Base-by-base conservation (phyloP, 345 rosid species). In the Citrus trifoliata region DNA sequence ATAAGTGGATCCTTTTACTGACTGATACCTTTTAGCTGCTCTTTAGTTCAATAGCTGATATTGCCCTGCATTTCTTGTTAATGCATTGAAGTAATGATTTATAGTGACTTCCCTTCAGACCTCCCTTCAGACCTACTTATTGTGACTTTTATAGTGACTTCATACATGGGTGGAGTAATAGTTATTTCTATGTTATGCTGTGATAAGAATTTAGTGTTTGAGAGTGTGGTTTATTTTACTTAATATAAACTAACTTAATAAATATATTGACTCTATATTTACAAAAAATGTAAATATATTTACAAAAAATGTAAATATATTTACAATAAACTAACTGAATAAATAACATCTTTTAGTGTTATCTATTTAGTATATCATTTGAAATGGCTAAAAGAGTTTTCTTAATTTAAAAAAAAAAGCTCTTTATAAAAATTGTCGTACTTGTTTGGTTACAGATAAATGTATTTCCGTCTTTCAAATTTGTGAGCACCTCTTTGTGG, bases 21-120 rank as follows among this genome's bases (percentile, higher is more conserved):
- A 60, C 33, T 70, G 62, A 70, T 68, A 25, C 40, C 46, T 35
- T 73, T 62, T 27, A 59, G 21, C 24, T 74, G 69, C 77, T 10
- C 60, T 74, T 61, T 62, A 28, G n/a, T 74, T 74, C 46, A 59
- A 16, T 60, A 24, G 67, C 19, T 59, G 56, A 37, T 69, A 42
- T 48, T 48, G 35, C 10, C 67, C 73, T 21, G 33, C 56, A 70
- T 70, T 70, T 48, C 51, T 33, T 70, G 38, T 70, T 70, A 5
- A 18, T 53, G n/a, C 28, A 55, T 55, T 16, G 27, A 70, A 27
- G 51, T 30, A n/a, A 30, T 71, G 63, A 30, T 72, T 58, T 7
- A n/a, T n/a, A n/a, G n/a, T n/a, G n/a, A n/a, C n/a, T n/a, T n/a
- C n/a, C n/a, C n/a, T n/a, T n/a, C 22, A 56, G 75, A 32, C 38